Evolutionary conservation across 1,284 basidiomycete species (phyloP), one percentile per base, ranked within the genome.

Genomic region (Trametes polyzona): DNA sequence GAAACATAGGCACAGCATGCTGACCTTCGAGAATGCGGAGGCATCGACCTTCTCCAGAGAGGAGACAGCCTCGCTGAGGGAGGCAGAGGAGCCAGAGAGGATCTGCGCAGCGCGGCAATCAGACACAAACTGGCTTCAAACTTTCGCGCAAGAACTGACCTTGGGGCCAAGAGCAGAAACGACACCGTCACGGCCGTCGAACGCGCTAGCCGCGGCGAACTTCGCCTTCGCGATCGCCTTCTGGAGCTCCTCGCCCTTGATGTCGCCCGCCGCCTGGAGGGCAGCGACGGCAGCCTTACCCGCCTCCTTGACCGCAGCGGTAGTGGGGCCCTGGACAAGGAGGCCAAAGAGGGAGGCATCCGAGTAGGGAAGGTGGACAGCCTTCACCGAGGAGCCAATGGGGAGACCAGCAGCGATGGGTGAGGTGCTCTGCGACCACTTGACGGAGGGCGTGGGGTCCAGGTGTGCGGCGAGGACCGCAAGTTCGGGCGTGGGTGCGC

Each of bases 261-360:
- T 71, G 49, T 76, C 76, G 35, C 77, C 73, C 3, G 80, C 76
- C 29, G 79, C 80, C 78, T 90, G 90, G 63, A 94, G 68, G n/a
- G 83, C 86, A 39, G 82, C 74, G 16, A 90, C 84, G 35, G 83
- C 87, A 55, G 80, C 80, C 72, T 87, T 83, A 24, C 84, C 84
- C 40, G 86, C 83, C 49, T 83, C 80, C 66, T 83, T 85, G 36
- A 93, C 87, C 49, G 76, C 78, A 39, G 79, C 80, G 7, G 83
- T 69, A 30, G 81, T 82, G 52, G 78, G 70, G 8, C 82, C 88
- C 71, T 89, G 84, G 47, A 96, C 78, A 56, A 93, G 75, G 57
- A 96, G 74, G 61, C 93, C 93, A 64, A 96, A 87, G 55, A 98
- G 82, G 17, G 90, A 81, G 3, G 93, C 93, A 71, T 97, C 95